These are phyloP conservation scores for Ophiostoma piceae DNA, from an alignment of 2,329 filamentous ascomycete species.

Conservation along the genomic window DNA sequence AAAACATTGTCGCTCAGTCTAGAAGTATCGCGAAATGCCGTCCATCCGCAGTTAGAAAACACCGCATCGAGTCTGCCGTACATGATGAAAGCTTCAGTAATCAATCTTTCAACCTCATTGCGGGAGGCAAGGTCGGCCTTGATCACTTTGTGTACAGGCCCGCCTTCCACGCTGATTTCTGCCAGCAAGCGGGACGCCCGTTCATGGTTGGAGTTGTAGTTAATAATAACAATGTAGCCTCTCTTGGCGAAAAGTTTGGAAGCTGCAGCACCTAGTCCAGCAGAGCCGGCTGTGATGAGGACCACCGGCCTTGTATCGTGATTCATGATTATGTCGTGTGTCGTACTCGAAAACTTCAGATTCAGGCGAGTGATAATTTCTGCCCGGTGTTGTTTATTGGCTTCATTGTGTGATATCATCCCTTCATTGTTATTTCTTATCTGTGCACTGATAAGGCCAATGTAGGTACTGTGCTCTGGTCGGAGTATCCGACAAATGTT, in stretches of 20 bases:
- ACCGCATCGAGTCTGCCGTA: slow-evolving; percentile 70
- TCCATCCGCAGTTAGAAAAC: slow-evolving; percentile 67
- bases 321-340: not conserved
- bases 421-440: not conserved
- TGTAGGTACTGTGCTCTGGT: not conserved
- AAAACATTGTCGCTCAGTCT: slow-evolving; percentile 49
- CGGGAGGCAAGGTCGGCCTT: slow-evolving; percentile 59
- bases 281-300: slow-evolving; percentile 49
- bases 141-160: slow-evolving; percentile 35
- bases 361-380: too few species aligned
- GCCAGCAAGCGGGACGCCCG: slow-evolving; percentile 55
- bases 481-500: not conserved
- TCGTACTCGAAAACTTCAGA: too few species aligned
- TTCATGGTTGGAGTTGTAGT: slow-evolving; percentile 60
- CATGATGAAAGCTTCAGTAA: slow-evolving; percentile 53
- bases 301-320: slow-evolving; percentile 31
- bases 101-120: slow-evolving; percentile 53
- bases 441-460: not conserved
- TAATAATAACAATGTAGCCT: slow-evolving; percentile 66
- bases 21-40: slow-evolving; percentile 41
- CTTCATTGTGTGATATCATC: too few species aligned
- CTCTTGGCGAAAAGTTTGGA: slow-evolving; percentile 61
- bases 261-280: slow-evolving; percentile 67
- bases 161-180: slow-evolving; percentile 49
- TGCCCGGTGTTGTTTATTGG: too few species aligned